Conservation (phyloP, 208 protist species). For the Naegleria fowleri region DNA sequence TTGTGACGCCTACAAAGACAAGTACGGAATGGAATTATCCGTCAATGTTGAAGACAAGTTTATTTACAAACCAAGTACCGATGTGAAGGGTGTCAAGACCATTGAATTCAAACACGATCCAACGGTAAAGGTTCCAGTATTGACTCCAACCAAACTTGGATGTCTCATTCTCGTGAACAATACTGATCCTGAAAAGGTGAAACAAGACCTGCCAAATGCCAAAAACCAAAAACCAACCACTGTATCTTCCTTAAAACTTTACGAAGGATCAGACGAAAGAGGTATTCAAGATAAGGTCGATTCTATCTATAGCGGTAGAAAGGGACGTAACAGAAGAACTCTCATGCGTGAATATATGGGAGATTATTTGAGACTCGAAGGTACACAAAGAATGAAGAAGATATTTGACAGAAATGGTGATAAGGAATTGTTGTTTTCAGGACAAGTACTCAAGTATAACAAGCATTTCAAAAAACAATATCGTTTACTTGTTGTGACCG, state of each 20-base stretch:
- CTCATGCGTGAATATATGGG: background rate
- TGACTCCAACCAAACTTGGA: background rate
- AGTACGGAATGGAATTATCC: background rate
- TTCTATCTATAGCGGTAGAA: background rate
- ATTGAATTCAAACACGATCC: conserved; percentile 27
- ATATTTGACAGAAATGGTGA: background rate
- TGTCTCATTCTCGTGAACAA: background rate
- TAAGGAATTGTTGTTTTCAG: background rate
- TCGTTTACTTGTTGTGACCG: background rate
- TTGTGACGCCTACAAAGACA: background rate
- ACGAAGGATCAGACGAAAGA: background rate
- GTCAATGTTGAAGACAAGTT: conserved; percentile 4
- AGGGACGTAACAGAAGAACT: background rate
- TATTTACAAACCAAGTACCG: background rate
- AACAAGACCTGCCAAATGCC: background rate
- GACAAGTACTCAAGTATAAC: background rate
- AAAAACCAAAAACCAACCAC: background rate
- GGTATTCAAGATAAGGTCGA: background rate
- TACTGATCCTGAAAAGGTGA: background rate
- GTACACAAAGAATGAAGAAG: background rate
- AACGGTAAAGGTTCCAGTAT: background rate
- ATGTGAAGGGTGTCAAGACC: background rate
- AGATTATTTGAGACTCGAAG: background rate
- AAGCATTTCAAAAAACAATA: background rate
- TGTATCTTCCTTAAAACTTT: background rate